These are phyloP conservation scores for Calonectria crousiana DNA, from an alignment of 2,329 filamentous ascomycete genomes.

Conservation along the genomic window DNA sequence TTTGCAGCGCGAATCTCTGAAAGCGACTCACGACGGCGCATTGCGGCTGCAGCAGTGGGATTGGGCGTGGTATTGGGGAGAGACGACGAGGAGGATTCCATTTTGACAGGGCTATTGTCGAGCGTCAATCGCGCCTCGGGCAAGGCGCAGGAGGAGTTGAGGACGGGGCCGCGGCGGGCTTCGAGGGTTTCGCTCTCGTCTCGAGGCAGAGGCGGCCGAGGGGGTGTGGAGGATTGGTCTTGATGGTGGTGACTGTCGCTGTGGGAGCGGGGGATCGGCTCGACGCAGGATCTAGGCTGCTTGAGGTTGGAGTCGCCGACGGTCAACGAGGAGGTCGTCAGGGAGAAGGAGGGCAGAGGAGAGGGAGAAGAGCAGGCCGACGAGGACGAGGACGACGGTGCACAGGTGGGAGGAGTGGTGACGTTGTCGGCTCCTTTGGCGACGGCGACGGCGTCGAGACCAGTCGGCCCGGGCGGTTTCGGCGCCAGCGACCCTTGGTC, in stretches of 20 bases:
- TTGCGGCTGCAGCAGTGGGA: slow-evolving; percentile 40
- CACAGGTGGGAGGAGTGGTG: slow-evolving; percentile 34
- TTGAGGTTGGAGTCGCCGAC: slow-evolving; percentile 15
- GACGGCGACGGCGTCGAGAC: slow-evolving; percentile 45
- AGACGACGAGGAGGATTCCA: slow-evolving; percentile 13
- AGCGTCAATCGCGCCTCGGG: slow-evolving; percentile 24
- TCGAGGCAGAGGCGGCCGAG: slow-evolving; percentile 9
- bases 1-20: slow-evolving; percentile 67
- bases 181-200: slow-evolving; percentile 17
- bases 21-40: slow-evolving; percentile 64
- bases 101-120: slow-evolving; percentile 17
- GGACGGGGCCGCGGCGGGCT: slow-evolving; percentile 11
- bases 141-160: slow-evolving; percentile 18
- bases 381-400: slow-evolving; percentile 18
- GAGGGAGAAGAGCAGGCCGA: slow-evolving; percentile 28
- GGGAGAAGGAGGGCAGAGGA: slow-evolving; percentile 19
- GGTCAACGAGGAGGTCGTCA: slow-evolving; percentile 17
- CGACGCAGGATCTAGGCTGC: neutral
- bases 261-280: slow-evolving; percentile 3
- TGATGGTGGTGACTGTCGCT: neutral
- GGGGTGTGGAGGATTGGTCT: slow-evolving; percentile 2
- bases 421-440: slow-evolving; percentile 35
- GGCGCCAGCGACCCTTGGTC: slow-evolving; percentile 40
- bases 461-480: slow-evolving; percentile 43
- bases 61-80: slow-evolving; percentile 14